phyloP scores from a whole-genome alignment of 805 yeast species.

The Priceomyces fermenticarens region DNA sequence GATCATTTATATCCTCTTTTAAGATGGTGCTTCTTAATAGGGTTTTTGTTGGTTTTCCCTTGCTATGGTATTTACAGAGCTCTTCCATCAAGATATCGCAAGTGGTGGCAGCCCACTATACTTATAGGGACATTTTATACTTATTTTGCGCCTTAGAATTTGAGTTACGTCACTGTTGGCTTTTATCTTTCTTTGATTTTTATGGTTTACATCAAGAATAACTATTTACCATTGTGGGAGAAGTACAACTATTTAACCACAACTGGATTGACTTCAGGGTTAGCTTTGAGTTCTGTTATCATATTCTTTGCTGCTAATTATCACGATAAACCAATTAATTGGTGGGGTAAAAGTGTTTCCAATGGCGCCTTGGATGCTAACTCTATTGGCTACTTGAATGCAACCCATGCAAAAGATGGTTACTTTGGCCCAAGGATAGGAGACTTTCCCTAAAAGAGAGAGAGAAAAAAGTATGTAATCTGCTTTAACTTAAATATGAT shows the following conservation, averaged over 20 bases:
- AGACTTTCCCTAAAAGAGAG: slow-evolving; percentile 13
- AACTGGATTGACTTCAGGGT: slow-evolving; percentile 53
- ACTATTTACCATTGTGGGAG: slow-evolving; percentile 56
- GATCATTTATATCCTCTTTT: slow-evolving; percentile 47
- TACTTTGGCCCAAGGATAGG: slow-evolving; percentile 27
- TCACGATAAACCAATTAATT: slow-evolving; percentile 37
- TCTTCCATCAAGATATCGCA: slow-evolving; percentile 14
- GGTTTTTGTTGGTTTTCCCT: slow-evolving; percentile 27
- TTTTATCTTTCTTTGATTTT: slow-evolving; percentile 49
- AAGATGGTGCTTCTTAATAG: slow-evolving; percentile 54
- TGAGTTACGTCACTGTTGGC: slow-evolving; percentile 51
- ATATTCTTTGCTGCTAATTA: slow-evolving; percentile 52
- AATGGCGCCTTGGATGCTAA: slow-evolving; percentile 27
- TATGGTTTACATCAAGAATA: slow-evolving; percentile 46
- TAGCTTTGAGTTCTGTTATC: slow-evolving; percentile 54
- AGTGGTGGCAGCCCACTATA: slow-evolving; percentile 49
- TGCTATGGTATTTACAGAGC: slow-evolving; percentile 17
- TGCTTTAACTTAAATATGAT: too few relatives aligned
- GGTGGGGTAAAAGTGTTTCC: slow-evolving; percentile 59
- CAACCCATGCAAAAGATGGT: slow-evolving; percentile 18
- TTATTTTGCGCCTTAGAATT: slow-evolving; percentile 45
- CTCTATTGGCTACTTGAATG: slow-evolving; percentile 13
- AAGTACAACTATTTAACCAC: slow-evolving; percentile 60
- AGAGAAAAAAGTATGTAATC: too few relatives aligned
- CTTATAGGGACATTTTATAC: slow-evolving; percentile 43